phyloP scores from a whole-genome alignment of 208 protist species.

The Trypanosoma scelopori region DNA sequence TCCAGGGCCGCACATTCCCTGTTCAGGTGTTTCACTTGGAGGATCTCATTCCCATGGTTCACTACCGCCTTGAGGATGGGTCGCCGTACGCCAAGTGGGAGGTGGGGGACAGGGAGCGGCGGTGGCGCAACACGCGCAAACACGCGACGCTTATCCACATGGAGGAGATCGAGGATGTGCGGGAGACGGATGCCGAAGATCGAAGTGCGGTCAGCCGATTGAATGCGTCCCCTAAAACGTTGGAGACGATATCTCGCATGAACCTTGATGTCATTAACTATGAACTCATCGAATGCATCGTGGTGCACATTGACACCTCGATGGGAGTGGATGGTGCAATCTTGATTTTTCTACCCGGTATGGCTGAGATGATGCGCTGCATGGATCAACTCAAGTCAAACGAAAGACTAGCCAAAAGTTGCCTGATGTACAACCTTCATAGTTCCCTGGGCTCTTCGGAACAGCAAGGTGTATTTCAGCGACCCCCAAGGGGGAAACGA shows the following conservation, averaged over 20 bases:
- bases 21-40: slow-evolving; percentile 94
- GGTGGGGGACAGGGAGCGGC: slow-evolving; percentile 37
- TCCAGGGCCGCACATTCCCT: slow-evolving; percentile 94
- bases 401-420: slow-evolving; percentile 38
- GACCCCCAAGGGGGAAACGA: slow-evolving; percentile 78
- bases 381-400: slow-evolving; percentile 84
- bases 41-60: slow-evolving; percentile 84
- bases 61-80: slow-evolving; percentile 82
- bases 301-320: slow-evolving; percentile 79
- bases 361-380: slow-evolving; percentile 92
- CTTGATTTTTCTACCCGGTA: slow-evolving; percentile 96
- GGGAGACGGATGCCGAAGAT: slow-evolving; percentile 42
- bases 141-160: slow-evolving; percentile 54
- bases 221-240: slow-evolving; percentile 50
- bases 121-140: slow-evolving; percentile 74
- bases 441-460: slow-evolving; percentile 90
- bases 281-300: slow-evolving; percentile 92
- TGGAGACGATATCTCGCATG: slow-evolving; percentile 76
- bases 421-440: slow-evolving; percentile 92
- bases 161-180: slow-evolving; percentile 65
- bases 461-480: slow-evolving; percentile 93
- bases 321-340: slow-evolving; percentile 81
- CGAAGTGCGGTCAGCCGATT: slow-evolving; percentile 42
- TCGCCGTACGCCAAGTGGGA: slow-evolving; percentile 70
- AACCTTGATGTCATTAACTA: slow-evolving; percentile 94